Conservation (phyloP, 164 flowering plant species). For the Vitis rotundifolia region DNA sequence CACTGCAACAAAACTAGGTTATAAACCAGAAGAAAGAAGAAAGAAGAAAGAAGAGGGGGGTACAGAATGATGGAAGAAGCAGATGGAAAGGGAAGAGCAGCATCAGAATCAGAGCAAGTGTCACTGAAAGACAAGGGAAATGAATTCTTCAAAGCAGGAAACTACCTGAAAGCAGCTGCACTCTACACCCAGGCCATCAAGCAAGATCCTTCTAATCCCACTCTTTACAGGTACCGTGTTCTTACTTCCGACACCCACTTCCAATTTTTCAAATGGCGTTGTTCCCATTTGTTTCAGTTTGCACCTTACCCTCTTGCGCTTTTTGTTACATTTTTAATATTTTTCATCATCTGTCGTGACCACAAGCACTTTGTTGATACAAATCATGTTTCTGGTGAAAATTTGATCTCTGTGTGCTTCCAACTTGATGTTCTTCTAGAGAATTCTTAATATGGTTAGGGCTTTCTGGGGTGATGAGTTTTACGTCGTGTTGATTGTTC, state of each 20-base stretch:
- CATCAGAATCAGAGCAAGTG: constrained; percentile 12
- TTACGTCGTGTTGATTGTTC: no score
- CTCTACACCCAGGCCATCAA: constrained; percentile 92
- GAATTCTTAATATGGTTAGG: no score
- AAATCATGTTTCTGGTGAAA: no score
- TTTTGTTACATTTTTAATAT: no score
- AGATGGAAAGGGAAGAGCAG: constrained; percentile 15
- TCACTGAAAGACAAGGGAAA: constrained; percentile 88
- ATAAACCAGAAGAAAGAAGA: neutral
- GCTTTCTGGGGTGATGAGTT: no score
- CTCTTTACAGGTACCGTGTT: constrained; percentile 74
- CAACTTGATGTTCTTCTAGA: no score
- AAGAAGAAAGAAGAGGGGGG: neutral
- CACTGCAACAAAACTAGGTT: no score
- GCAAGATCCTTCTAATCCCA: constrained; percentile 75
- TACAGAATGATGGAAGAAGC: constrained; percentile 39
- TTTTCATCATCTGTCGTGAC: no score
- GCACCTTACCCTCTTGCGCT: no score
- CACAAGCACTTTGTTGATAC: no score
- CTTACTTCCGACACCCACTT: neutral
- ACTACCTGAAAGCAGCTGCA: constrained; percentile 96
- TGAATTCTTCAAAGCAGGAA: constrained; percentile 86
- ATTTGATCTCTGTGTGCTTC: no score
- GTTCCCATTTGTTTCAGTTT: neutral
- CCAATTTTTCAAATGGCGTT: neutral